Evolutionary conservation across 768 basidiomycete genomes (phyloP), one percentile per base, ranked within the genome.

Genomic region (Piloderma croceum): DNA sequence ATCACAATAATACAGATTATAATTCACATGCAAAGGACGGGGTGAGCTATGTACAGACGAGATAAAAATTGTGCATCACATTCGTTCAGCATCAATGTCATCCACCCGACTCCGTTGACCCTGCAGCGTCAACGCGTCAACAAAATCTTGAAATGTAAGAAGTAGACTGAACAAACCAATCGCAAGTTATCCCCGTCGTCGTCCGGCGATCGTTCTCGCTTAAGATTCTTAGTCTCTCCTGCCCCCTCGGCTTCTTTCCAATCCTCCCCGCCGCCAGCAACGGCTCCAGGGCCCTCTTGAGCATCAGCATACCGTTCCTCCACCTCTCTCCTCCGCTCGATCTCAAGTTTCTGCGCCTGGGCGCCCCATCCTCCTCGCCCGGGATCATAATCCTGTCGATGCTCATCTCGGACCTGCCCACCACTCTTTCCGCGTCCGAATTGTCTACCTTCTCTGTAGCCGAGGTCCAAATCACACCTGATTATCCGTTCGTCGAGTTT

Each of bases 401-500:
- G 96, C 57, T 99, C 96, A 57, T 99, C 96, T 50, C 94, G 76
- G 38, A 93, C 87, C 70, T 96, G 93, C 3, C 96, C 96, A 23
- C 96, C 96, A 49, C 90, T 93, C 63, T 93, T 97, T 20, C 96
- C 96, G 45, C 96, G 72, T 22, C 96, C 96, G 47, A 97, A 99
- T 63, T 99, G 96, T 46, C 96, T 71, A 11, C 94, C 94, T 57
- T 99, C 96, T 56, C 81, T 81, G 65, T 97, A 99, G 5, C 96
- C 96, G 20, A 92, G 72, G 68, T 99, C 96, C 56, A 99, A 69
- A 68, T 99, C 96, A 56, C 93, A 97, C 34, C 96, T 86, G 47
- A 99, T 94, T 52, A 99, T 90, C 24, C 96, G 86, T 64, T 99
- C 96, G 63, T 99, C 96, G 17, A 99, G 80, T 68, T 98, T 98